These are phyloP conservation scores for Corylus avellana DNA, from an alignment of 306 rosid genomes.

Conservation along the genomic window DNA sequence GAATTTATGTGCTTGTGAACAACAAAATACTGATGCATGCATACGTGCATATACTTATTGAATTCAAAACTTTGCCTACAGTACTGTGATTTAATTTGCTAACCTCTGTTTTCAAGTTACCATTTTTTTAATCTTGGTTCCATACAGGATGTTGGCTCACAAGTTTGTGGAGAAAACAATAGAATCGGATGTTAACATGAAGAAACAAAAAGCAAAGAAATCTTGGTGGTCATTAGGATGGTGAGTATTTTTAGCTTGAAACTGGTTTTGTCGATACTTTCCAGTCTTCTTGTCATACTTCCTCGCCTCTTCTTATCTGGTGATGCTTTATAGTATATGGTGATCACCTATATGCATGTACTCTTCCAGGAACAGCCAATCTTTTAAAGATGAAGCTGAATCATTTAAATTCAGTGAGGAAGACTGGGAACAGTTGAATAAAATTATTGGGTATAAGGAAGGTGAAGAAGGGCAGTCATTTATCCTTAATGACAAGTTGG, in stretches of 20 bases:
- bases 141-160: conserved; percentile 91
- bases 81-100: conserved; percentile 15
- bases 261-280: conserved; percentile 9
- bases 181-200: conserved; percentile 50
- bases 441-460: conserved; percentile 95
- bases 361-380: conserved; percentile 59
- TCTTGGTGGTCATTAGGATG: conserved; percentile 95
- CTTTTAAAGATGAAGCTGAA: conserved; percentile 67
- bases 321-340: conserved; percentile 1
- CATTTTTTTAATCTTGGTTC: conserved; percentile 22
- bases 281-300: neutral
- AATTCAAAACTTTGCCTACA: neutral
- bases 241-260: conserved; percentile 38
- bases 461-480: conserved; percentile 55
- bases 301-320: neutral
- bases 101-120: conserved; percentile 9
- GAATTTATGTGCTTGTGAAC: neutral
- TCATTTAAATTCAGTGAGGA: conserved; percentile 75
- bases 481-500: conserved; percentile 49
- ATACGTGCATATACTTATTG: neutral
- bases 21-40: neutral
- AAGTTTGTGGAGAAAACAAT: conserved; percentile 71
- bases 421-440: conserved; percentile 85
- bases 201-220: conserved; percentile 59
- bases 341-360: conserved; percentile 21